Evolutionary conservation across 1,284 basidiomycete genomes (phyloP), one percentile per base, ranked within the genome.

Genomic region (Melampsora americana): DNA sequence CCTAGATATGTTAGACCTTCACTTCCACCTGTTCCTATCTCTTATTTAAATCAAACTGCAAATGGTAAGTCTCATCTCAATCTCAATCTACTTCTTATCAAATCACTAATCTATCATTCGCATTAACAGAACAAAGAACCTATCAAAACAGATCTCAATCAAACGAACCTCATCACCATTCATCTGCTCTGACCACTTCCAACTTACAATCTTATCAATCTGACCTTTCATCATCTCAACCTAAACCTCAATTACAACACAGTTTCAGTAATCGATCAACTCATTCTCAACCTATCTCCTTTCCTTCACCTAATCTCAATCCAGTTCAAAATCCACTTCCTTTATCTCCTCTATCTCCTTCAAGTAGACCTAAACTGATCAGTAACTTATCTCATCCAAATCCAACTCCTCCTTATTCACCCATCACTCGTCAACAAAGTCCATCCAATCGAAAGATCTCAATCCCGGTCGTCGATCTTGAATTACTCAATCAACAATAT

Each of bases 401-500:
- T 23, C 11, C 62, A 26, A 53, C 30, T 9, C 62, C 62, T 26
- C 42, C 60, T 46, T 35, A 65, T 9, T 20, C 26, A 11, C 59
- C 28, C 20, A 39, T 35, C 64, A n/a, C 20, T 28, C 28, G 20
- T 42, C 16, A 14, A 12, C 35, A 53, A 11, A 23, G 7, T 64
- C 77, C 28, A n/a, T 35, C 62, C 62, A 2, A 66, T 66, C 70
- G 26, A 53, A 53, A 53, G 23, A 18, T 53, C 23, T 53, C 62
- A 7, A 30, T 66, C 2, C 79, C 81, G 1, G 53, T 83, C 9
- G 80, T 82, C 23, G 81, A 82, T 62, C 69, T 80, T 50, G 66
- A 72, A 1, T 69, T 80, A 5, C 77, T 83, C n/a, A 77, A 70
- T 0, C 32, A 66, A 16, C 77, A 78, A 44, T 78, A 80, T 0